Evolutionary conservation across 345 rosid species (phyloP).

Genomic region (Mallotus nudiflorus): DNA sequence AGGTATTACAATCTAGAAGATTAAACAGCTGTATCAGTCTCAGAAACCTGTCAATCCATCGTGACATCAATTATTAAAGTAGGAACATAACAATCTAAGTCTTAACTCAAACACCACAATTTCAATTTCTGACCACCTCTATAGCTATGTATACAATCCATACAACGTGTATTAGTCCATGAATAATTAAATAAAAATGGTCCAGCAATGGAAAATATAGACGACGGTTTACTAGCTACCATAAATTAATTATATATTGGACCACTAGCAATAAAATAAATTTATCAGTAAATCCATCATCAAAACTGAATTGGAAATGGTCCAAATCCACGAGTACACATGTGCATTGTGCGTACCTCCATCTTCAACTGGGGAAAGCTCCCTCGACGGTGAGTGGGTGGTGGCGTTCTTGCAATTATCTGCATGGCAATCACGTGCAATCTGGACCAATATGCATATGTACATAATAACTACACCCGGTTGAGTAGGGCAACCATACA

Average conservation of each 20-base stretch:
- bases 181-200: conserved; percentile 29
- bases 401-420: not conserved
- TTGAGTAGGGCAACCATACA: not conserved
- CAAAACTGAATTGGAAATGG: conserved; percentile 22
- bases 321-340: conserved; percentile 32
- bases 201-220: conserved; percentile 25
- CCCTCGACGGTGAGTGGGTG: not conserved
- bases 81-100: conserved; percentile 2
- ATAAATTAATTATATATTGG: conserved; percentile 31
- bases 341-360: conserved; percentile 32
- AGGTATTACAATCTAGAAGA: too few relatives aligned
- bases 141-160: not conserved
- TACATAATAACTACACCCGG: not conserved
- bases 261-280: conserved; percentile 39
- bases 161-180: not conserved
- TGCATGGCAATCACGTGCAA: conserved; percentile 35
- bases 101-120: not conserved
- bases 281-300: conserved; percentile 21
- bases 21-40: too few relatives aligned
- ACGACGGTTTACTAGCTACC: conserved; percentile 26
- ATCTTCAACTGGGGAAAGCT: conserved; percentile 9
- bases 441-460: conserved; percentile 36
- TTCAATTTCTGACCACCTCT: not conserved
- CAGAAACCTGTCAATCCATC: too few relatives aligned
- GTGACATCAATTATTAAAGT: too few relatives aligned